Conservation (phyloP, 306 rosid species). For the Gleditsia sinensis region DNA sequence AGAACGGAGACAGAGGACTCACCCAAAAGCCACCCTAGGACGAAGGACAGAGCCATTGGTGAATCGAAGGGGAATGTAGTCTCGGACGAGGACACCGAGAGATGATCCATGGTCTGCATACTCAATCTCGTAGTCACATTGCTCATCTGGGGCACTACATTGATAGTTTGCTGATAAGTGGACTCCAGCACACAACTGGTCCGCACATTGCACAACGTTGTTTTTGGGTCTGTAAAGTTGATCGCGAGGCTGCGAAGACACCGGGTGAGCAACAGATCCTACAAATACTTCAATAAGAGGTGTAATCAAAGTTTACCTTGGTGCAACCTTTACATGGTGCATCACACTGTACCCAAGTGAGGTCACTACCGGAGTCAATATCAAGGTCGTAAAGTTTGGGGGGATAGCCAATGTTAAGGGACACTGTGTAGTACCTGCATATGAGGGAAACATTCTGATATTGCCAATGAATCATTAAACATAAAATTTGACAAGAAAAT, state of each 20-base stretch:
- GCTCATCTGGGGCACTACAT: conserved; percentile 42
- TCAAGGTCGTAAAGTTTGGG: conserved; percentile 67
- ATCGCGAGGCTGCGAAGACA: conserved; percentile 53
- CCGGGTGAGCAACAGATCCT: neutral
- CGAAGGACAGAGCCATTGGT: conserved; percentile 48
- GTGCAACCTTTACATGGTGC: conserved; percentile 81
- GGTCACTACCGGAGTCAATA: conserved; percentile 88
- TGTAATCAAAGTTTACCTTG: conserved; percentile 31
- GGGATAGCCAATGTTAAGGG: conserved; percentile 63
- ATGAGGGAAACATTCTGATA: conserved; percentile 20
- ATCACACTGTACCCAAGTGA: conserved; percentile 91
- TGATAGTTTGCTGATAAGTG: conserved; percentile 23
- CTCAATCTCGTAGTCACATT: conserved; percentile 57
- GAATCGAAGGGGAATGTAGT: conserved; percentile 43
- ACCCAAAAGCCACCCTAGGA: conserved; percentile 77
- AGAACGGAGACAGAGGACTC: conserved; percentile 29
- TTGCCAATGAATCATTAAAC: neutral
- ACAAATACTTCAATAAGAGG: neutral
- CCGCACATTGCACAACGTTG: conserved; percentile 47
- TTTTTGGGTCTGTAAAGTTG: conserved; percentile 55
- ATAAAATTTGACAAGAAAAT: neutral
- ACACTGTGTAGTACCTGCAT: conserved; percentile 53
- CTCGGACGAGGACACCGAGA: conserved; percentile 64
- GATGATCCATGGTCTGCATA: conserved; percentile 78
- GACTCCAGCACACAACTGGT: conserved; percentile 58